A percentile compares a stretch with the other conserved stretches of the same genome.
phyloP scores from a whole-genome alignment of 2,329 filamentous ascomycete genomes.

The Zymoseptoria passerinii region DNA sequence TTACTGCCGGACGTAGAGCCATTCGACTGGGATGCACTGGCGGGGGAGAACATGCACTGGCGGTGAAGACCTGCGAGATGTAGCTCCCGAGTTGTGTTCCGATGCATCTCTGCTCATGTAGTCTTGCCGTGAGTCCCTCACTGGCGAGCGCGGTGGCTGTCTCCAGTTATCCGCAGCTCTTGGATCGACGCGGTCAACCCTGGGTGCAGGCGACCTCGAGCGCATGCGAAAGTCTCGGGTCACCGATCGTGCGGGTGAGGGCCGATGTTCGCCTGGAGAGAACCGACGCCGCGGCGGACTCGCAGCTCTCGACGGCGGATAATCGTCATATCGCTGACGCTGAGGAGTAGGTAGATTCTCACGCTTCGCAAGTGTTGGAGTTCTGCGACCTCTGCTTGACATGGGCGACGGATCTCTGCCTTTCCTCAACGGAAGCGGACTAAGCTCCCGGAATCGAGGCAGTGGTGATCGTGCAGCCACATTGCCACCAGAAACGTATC shows the following conservation, averaged over 20 bases:
- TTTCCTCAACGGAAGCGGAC: slow-evolving; percentile 36
- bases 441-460: slow-evolving; percentile 35
- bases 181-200: slow-evolving; percentile 42
- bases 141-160: slow-evolving; percentile 43
- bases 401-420: slow-evolving; percentile 41
- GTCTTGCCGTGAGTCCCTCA: slow-evolving; percentile 25
- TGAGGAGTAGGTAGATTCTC: slow-evolving; percentile 35
- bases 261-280: slow-evolving; percentile 33
- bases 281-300: slow-evolving; percentile 34
- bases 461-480: slow-evolving; percentile 31
- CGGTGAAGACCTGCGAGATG: slow-evolving; percentile 55
- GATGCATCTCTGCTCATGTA: slow-evolving; percentile 41
- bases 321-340: slow-evolving; percentile 38
- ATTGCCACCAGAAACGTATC: slow-evolving; percentile 10
- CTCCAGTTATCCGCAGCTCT: slow-evolving; percentile 44
- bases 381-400: slow-evolving; percentile 38
- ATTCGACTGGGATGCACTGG: slow-evolving; percentile 48
- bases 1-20: slow-evolving; percentile 28
- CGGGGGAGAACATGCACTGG: slow-evolving; percentile 54
- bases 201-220: slow-evolving; percentile 47
- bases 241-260: slow-evolving; percentile 25
- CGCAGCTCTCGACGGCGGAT: slow-evolving; percentile 32
- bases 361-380: slow-evolving; percentile 34
- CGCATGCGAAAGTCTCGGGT: slow-evolving; percentile 39
- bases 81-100: slow-evolving; percentile 46